These are phyloP conservation scores for Hypoxylon sp. DNA, from an alignment of 2,329 filamentous ascomycete species.

Conservation along the genomic window DNA sequence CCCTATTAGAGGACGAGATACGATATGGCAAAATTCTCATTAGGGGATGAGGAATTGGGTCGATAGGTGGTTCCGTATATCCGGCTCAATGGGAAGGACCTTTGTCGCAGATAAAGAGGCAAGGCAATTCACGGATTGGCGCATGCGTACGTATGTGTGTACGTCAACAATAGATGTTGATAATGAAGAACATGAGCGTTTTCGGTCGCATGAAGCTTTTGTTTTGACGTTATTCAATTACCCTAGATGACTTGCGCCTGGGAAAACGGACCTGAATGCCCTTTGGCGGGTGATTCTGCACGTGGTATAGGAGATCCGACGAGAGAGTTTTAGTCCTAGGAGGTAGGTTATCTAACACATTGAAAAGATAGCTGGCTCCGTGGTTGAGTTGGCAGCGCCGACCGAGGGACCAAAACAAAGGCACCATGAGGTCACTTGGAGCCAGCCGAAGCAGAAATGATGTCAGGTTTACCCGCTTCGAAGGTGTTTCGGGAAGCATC, in stretches of 20 bases:
- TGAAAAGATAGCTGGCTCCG: neutral
- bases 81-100: conserved; percentile 36
- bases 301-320: conserved; percentile 17
- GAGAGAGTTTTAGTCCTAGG: conserved; percentile 3
- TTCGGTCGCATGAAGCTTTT: neutral
- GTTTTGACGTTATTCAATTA: neutral
- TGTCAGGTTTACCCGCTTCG: conserved; percentile 36
- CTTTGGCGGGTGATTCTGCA: conserved; percentile 3
- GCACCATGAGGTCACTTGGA: conserved; percentile 47
- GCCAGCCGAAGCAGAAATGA: conserved; percentile 33
- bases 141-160: conserved; percentile 22
- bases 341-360: neutral
- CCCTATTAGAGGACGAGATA: conserved; percentile 23
- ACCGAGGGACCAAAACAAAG: conserved; percentile 21
- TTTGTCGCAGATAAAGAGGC: conserved; percentile 35
- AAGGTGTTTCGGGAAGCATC: conserved; percentile 42
- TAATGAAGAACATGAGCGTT: neutral
- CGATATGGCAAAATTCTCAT: conserved; percentile 30
- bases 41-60: conserved; percentile 26
- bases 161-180: conserved; percentile 10
- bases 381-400: conserved; percentile 23
- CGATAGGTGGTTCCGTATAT: conserved; percentile 29
- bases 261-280: conserved; percentile 9
- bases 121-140: conserved; percentile 31
- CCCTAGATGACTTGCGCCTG: conserved; percentile 7